Percentiles rank a stretch among this genome's conserved stretches.
phyloP scores from a whole-genome alignment of 305 asterid genomes.

The Fraxinus paxiana region DNA sequence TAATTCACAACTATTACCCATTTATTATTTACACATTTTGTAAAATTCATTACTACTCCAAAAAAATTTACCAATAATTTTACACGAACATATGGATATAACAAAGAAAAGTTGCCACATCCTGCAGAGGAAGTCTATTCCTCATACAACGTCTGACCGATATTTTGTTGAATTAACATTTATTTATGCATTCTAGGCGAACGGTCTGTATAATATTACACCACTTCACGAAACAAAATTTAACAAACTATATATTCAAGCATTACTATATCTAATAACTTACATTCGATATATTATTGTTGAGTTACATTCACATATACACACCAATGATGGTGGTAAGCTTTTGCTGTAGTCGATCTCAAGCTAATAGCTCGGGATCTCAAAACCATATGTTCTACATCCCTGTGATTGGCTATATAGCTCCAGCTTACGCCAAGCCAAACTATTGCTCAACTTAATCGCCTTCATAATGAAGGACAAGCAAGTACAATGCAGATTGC shows the following conservation, averaged over 20 bases:
- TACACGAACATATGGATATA: background rate
- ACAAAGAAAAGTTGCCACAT: background rate
- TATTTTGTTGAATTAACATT: background rate
- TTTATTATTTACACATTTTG: background rate
- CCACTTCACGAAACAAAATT: background rate
- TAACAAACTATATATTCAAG: background rate
- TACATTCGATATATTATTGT: background rate
- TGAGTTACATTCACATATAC: background rate
- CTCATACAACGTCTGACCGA: background rate
- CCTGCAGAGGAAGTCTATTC: background rate
- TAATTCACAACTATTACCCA: too few species aligned
- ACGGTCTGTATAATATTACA: background rate
- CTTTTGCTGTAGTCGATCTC: background rate
- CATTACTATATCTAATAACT: background rate
- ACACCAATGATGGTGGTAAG: background rate
- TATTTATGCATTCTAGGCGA: background rate
- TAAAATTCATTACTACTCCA: background rate
- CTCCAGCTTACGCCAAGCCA: slow-evolving; percentile 1
- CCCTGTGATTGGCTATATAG: background rate
- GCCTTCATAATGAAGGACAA: background rate
- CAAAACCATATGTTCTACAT: background rate
- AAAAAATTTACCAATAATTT: background rate
- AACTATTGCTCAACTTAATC: background rate
- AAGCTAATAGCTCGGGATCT: background rate
- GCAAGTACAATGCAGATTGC: slow-evolving; percentile 17